A percentile compares a stretch with the other conserved stretches of the same genome.
These are phyloP conservation scores for Macroventuria anomochaeta DNA, from an alignment of 2,329 filamentous ascomycete genomes.

Conservation along the genomic window DNA sequence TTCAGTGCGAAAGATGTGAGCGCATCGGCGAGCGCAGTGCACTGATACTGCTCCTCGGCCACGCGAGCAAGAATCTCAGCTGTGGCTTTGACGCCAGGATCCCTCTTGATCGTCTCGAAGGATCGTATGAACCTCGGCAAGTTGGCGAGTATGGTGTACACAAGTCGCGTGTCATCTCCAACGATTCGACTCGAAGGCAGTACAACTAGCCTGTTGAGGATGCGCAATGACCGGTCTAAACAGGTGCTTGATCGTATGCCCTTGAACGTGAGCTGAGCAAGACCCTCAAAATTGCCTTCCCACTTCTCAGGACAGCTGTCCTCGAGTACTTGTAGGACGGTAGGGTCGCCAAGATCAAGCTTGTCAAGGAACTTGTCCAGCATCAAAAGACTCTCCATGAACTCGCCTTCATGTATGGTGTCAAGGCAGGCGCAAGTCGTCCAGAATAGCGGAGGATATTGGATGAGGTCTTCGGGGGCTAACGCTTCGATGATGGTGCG, in stretches of 20 bases:
- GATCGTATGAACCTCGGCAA: constrained; percentile 83
- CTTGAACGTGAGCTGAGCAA: constrained; percentile 88
- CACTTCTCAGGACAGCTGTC: constrained; percentile 84
- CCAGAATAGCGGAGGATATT: constrained; percentile 98
- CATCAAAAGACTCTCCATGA: constrained; percentile 90
- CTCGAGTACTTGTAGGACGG: constrained; percentile 72
- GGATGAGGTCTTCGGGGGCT: constrained; percentile 76
- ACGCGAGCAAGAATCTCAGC: constrained; percentile 74
- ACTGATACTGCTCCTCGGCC: constrained; percentile 76
- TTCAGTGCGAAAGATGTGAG: constrained; percentile 73
- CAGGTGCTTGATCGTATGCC: constrained; percentile 86
- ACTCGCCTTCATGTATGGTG: constrained; percentile 95
- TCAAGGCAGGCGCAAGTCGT: constrained; percentile 95
- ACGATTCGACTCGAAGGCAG: constrained; percentile 81
- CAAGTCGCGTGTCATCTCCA: constrained; percentile 79
- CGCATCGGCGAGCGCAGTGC: constrained; percentile 70
- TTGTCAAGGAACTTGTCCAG: constrained; percentile 85
- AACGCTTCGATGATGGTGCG: constrained; percentile 90
- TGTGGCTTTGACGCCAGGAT: constrained; percentile 59
- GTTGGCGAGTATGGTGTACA: constrained; percentile 91
- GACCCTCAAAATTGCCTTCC: constrained; percentile 86
- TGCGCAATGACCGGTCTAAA: constrained; percentile 76
- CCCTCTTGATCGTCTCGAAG: constrained; percentile 69
- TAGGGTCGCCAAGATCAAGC: constrained; percentile 76
- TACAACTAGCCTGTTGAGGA: constrained; percentile 78